These are phyloP conservation scores for Orbilia blumenaviensis DNA, from an alignment of 2,329 filamentous ascomycete genomes.

Conservation along the genomic window DNA sequence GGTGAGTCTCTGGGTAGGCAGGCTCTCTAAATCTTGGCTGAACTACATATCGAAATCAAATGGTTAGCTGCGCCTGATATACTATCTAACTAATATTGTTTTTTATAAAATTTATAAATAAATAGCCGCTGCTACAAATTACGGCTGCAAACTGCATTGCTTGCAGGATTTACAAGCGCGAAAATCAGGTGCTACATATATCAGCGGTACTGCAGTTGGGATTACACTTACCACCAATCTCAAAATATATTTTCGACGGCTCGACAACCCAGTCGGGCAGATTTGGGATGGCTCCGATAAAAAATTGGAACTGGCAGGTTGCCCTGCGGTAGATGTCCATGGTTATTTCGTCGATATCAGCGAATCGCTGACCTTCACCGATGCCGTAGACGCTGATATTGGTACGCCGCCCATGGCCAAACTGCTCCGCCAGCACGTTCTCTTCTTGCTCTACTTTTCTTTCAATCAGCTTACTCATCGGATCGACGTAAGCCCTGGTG, in stretches of 20 bases:
- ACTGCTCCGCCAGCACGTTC: not conserved
- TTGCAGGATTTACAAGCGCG: no score
- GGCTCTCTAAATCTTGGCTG: no score
- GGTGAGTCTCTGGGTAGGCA: no score
- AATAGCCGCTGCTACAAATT: no score
- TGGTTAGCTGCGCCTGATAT: no score
- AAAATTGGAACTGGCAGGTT: not conserved
- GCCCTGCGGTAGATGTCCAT: not conserved
- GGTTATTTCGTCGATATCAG: not conserved
- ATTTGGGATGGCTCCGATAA: not conserved
- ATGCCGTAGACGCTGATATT: not conserved
- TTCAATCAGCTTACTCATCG: not conserved
- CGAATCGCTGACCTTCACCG: not conserved
- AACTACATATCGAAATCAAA: no score
- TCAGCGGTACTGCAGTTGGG: not conserved
- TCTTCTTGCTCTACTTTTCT: not conserved
- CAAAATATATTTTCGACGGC: not conserved
- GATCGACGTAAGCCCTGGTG: not conserved
- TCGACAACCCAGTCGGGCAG: not conserved
- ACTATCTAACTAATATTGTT: no score
- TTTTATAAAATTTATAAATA: no score
- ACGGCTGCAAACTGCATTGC: no score
- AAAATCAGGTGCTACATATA: no score
- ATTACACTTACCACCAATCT: no score
- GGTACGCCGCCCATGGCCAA: not conserved